Conservation (phyloP, 2,329 filamentous ascomycete species). For the Colletotrichum coccodes region DNA sequence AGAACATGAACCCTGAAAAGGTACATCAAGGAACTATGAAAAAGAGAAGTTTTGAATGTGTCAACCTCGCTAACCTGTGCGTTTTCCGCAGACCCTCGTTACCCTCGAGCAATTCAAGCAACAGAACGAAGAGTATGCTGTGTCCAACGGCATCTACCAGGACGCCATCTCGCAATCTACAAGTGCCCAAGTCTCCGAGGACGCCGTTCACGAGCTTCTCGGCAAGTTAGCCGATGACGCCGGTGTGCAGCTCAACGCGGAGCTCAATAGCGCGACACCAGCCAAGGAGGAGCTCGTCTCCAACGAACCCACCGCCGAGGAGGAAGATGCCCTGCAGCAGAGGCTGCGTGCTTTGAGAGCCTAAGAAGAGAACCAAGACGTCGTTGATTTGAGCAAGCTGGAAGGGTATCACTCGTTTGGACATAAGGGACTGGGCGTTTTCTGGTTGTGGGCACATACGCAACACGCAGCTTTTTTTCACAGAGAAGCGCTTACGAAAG, state of each 20-base stretch:
- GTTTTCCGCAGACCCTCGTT: constrained; percentile 57
- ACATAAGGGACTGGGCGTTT: constrained; percentile 15
- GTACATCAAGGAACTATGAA: constrained; percentile 40
- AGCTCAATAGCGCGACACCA: constrained; percentile 70
- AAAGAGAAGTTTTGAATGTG: too few relatives aligned
- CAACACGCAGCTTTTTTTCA: not conserved
- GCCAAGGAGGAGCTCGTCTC: constrained; percentile 68
- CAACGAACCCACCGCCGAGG: constrained; percentile 77
- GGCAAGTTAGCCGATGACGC: constrained; percentile 89
- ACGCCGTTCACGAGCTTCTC: constrained; percentile 88
- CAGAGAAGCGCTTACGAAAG: constrained; percentile 1
- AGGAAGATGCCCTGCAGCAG: constrained; percentile 80
- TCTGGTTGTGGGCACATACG: not conserved
- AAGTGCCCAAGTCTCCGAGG: constrained; percentile 76
- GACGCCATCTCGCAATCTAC: constrained; percentile 86
- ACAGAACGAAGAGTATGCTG: constrained; percentile 72
- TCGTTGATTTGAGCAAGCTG: not conserved
- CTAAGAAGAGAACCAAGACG: constrained; percentile 38
- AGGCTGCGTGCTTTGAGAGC: constrained; percentile 65
- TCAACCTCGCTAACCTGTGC: not conserved
- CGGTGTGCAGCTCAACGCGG: constrained; percentile 82
- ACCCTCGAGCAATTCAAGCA: constrained; percentile 70
- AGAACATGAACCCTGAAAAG: constrained; percentile 68
- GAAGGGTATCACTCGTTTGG: constrained; percentile 19
- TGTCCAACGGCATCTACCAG: constrained; percentile 81